These are phyloP conservation scores for Scedosporium minutisporum DNA, from an alignment of 2,329 filamentous ascomycete species.

Conservation along the genomic window DNA sequence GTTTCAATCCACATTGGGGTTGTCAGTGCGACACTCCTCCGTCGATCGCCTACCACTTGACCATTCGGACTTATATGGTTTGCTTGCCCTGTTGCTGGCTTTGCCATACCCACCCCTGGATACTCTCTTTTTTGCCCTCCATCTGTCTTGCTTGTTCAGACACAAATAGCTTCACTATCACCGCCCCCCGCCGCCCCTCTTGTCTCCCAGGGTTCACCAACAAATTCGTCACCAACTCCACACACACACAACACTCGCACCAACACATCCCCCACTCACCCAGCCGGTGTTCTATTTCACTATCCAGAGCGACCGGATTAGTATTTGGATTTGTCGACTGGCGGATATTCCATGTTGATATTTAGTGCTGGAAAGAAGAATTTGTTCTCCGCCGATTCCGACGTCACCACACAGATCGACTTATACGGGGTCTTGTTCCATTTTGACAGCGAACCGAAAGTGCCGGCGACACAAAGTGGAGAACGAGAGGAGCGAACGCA, in stretches of 20 bases:
- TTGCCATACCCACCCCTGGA: neutral
- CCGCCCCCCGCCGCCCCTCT: constrained; percentile 1
- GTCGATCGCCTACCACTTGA: constrained; percentile 5
- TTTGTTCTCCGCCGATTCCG: neutral
- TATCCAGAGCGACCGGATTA: neutral
- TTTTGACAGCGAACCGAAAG: neutral
- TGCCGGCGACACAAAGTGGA: neutral
- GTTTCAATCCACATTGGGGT: constrained; percentile 9
- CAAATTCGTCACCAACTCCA: constrained; percentile 6
- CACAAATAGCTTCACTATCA: constrained; percentile 3
- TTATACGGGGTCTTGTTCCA: neutral
- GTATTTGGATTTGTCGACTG: neutral
- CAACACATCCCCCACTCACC: neutral
- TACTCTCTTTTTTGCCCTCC: neutral
- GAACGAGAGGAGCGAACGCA: neutral
- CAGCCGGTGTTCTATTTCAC: neutral
- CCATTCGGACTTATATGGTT: constrained; percentile 4
- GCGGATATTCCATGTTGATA: neutral
- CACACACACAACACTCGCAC: neutral
- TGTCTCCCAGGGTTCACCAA: neutral
- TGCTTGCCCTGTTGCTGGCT: constrained; percentile 1
- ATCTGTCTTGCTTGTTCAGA: neutral
- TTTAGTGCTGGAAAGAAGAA: neutral
- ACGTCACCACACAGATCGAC: neutral
- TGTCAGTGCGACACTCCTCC: constrained; percentile 9